A percentile compares a stretch with the other conserved stretches of the same genome.
phyloP scores from a whole-genome alignment of 306 rosid species.

The Ormosia emarginata region DNA sequence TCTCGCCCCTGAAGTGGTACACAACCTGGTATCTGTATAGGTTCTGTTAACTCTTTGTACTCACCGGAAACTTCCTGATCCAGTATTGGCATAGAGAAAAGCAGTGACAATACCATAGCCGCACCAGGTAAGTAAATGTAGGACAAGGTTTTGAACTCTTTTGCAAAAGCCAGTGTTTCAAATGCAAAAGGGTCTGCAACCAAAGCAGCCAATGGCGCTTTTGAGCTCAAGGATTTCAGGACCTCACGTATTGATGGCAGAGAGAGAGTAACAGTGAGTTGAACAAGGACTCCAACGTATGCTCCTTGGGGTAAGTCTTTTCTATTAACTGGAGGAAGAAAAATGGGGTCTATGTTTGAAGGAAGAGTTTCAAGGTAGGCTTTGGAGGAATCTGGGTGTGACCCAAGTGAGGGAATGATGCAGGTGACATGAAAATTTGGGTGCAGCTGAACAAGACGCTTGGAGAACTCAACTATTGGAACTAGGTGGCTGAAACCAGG shows the following conservation, averaged over 20 bases:
- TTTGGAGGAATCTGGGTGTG: conserved; percentile 22
- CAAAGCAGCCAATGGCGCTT: conserved; percentile 12
- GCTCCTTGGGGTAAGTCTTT: conserved; percentile 20
- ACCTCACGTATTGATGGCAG: conserved; percentile 14
- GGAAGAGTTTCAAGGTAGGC: conserved; percentile 41
- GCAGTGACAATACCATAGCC: neutral
- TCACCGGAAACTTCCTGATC: conserved; percentile 25
- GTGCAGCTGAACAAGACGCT: conserved; percentile 15
- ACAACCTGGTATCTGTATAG: conserved; percentile 30
- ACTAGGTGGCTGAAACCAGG: conserved; percentile 41
- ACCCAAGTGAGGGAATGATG: conserved; percentile 40
- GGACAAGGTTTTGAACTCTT: conserved; percentile 27
- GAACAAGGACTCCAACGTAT: neutral
- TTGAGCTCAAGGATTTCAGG: conserved; percentile 17
- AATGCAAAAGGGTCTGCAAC: conserved; percentile 23
- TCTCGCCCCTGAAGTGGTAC: conserved; percentile 21
- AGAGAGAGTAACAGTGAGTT: conserved; percentile 21
- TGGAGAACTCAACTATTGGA: conserved; percentile 36
- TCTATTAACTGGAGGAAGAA: conserved; percentile 37
- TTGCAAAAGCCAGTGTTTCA: conserved; percentile 18
- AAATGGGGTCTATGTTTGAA: conserved; percentile 28
- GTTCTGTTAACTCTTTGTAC: conserved; percentile 1
- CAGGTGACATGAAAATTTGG: conserved; percentile 36
- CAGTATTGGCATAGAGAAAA: neutral
- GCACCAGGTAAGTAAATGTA: conserved; percentile 21